phyloP scores from a whole-genome alignment of 148 eudicot species.

The Linanthus parryae region DNA sequence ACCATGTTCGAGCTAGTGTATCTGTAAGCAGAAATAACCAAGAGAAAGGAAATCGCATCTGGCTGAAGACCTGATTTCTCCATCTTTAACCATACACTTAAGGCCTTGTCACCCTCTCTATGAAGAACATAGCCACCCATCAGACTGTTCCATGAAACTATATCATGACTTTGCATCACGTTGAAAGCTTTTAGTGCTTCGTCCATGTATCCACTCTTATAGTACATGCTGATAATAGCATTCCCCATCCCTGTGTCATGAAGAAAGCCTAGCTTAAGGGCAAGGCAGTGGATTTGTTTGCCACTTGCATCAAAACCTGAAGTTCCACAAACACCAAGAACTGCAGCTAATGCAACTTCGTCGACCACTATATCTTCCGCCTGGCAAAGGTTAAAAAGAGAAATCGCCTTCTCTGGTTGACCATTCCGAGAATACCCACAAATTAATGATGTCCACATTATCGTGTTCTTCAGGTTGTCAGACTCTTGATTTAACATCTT shows the following conservation, averaged over 20 bases:
- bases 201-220: slow-evolving; percentile 66
- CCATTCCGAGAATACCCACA: slow-evolving; percentile 80
- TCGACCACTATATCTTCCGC: slow-evolving; percentile 37
- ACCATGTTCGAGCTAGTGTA: slow-evolving; percentile 50
- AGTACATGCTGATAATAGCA: slow-evolving; percentile 65
- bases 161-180: slow-evolving; percentile 41
- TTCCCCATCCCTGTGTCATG: slow-evolving; percentile 52
- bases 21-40: slow-evolving; percentile 58
- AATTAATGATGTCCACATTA: slow-evolving; percentile 59
- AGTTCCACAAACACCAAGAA: slow-evolving; percentile 66
- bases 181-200: slow-evolving; percentile 44
- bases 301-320: slow-evolving; percentile 57
- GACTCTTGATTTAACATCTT: slow-evolving; percentile 34
- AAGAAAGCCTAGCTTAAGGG: slow-evolving; percentile 45
- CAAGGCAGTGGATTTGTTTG: slow-evolving; percentile 55
- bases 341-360: slow-evolving; percentile 46
- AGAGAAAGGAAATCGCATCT: slow-evolving; percentile 44
- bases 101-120: slow-evolving; percentile 66
- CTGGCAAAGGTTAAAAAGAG: slow-evolving; percentile 36
- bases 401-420: slow-evolving; percentile 58
- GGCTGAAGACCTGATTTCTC: slow-evolving; percentile 31
- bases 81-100: slow-evolving; percentile 61
- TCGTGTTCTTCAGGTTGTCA: slow-evolving; percentile 18
- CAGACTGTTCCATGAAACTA: slow-evolving; percentile 78
- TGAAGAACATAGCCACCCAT: slow-evolving; percentile 66